Base-by-base conservation (phyloP, 352 stramenopile genomes). In the Pythium aquatile region DNA sequence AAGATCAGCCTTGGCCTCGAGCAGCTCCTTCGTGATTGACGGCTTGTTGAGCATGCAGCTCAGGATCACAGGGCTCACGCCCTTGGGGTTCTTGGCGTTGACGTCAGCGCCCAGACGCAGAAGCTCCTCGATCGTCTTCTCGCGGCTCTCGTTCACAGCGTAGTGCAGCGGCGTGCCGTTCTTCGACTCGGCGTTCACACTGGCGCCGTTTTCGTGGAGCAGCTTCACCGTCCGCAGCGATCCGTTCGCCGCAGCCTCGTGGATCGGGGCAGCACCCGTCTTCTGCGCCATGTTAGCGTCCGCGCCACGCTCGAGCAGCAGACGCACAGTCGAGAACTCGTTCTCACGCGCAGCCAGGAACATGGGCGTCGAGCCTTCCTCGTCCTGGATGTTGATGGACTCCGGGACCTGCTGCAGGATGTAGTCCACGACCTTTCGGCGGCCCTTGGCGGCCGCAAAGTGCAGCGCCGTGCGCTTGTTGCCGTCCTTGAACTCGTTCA, bases 151-250 rank as follows among this genome's bases (percentile, higher is more conserved):
- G 64, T 84, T 94, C 56, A 94, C 85, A 10, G 85, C 85, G 63
- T 91, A 87, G 67, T 94, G 85, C 69, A 94, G 60, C 24, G 85
- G 68, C 52, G 81, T 94, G 71, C 85, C 85, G 61, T 88, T 90
- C 58, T 79, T 82, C 10, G 81, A 90, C 11, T 69, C 72, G 11
- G 81, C 78, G 35, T 92, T 80, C 5, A 94, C 54, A 30, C 76
- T 61, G 17, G 79, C 81, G 20, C 78, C 76, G 55, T 82, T 70
- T 65, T 92, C 62, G 4, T 65, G 51, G 16, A 78, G 65, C 37
- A 74, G 44, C 33, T 59, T 63, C 39, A 69, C 29, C 24, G 72
- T 76, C 20, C 65, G 65, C 29, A 76, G 39, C 52, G 62, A 66
- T 35, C 62, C 72, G 62, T 91, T 90, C 16, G 78, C 82, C 1